Base-by-base conservation (phyloP, 768 basidiomycete species). In the Russula compacta region DNA sequence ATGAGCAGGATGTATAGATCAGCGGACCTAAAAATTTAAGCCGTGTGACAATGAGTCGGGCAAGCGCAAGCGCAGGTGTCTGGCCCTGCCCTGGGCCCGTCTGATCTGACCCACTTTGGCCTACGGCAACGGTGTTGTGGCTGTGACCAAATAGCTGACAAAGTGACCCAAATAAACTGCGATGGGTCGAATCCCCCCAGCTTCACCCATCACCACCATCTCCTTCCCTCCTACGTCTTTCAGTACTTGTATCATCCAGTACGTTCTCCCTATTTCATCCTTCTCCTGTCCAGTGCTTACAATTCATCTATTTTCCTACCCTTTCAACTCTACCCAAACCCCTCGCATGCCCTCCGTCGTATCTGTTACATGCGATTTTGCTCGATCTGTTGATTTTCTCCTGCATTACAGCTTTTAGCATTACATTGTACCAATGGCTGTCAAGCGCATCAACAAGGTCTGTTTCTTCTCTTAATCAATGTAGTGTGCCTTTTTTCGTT, bases 371-470 rank as follows among this genome's bases (percentile, higher is more conserved):
- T 33, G 66, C 72, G 74, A 79, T 78, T 70, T 60, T 64, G 66
- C 65, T 67, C 70, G 78, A 79, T 79, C 69, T 61, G 21, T 60
- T 65, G 67, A 74, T 74, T 74, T 72, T 69, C 47, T 56, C 54
- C 63, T 63, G 17, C 47, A 48, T n/a, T 19, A 50, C 59, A 56
- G 59, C 59, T 40, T 24, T 35, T 40, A 66, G 47, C 48, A 58
- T 51, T 47, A 24, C 51, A 29, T 38, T 29, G 33, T 54, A 63
- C 29, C 69, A 69, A 98, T 98, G 95, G 94, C 95, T 71, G 83
- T 97, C 68, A 97, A 95, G 83, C 95, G 95, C 83, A 98, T 98
- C 80, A 95, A 95, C 88, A 98, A 97, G 89, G 94, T 92, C 64
- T 46, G 75, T 59, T 52, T 60, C 71, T 64, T 60, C 53, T 62